Conservation (phyloP, 1,284 basidiomycete genomes). For the Ceratobasidium papillatum region DNA sequence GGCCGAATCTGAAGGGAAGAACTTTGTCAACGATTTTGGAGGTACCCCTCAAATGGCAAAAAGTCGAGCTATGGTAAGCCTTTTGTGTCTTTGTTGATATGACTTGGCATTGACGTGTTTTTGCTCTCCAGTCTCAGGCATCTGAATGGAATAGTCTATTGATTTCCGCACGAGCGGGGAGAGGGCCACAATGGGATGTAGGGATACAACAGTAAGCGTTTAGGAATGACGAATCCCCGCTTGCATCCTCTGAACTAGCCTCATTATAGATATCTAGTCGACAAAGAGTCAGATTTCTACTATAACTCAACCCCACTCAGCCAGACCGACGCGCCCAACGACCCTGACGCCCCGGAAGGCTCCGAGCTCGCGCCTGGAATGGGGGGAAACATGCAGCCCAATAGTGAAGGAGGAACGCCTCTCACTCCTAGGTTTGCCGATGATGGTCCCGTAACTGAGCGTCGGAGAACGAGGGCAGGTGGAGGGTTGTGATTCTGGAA, state of each 20-base stretch:
- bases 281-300: conserved; percentile 68
- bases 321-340: conserved; percentile 19
- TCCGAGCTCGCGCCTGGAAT: conserved; percentile 10
- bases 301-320: conserved; percentile 65
- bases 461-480: conserved; percentile 16
- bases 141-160: conserved; percentile 85
- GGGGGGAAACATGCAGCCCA: background rate
- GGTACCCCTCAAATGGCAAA: conserved; percentile 13
- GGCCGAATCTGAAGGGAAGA: conserved; percentile 24
- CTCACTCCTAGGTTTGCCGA: conserved; percentile 22
- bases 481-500: conserved; percentile 2
- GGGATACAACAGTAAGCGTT: conserved; percentile 76
- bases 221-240: background rate
- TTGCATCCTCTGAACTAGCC: background rate
- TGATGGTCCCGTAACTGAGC: conserved; percentile 24
- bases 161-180: conserved; percentile 75
- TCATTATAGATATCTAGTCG: conserved; percentile 62
- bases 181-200: conserved; percentile 85
- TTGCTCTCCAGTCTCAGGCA: conserved; percentile 53
- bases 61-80: conserved; percentile 24
- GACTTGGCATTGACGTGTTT: background rate
- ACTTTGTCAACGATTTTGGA: conserved; percentile 21
- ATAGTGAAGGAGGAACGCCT: conserved; percentile 31
- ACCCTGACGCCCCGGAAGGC: conserved; percentile 11
- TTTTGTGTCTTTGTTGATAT: background rate